phyloP scores from a whole-genome alignment of 148 eudicot species.

The Pouteria glomerata region DNA sequence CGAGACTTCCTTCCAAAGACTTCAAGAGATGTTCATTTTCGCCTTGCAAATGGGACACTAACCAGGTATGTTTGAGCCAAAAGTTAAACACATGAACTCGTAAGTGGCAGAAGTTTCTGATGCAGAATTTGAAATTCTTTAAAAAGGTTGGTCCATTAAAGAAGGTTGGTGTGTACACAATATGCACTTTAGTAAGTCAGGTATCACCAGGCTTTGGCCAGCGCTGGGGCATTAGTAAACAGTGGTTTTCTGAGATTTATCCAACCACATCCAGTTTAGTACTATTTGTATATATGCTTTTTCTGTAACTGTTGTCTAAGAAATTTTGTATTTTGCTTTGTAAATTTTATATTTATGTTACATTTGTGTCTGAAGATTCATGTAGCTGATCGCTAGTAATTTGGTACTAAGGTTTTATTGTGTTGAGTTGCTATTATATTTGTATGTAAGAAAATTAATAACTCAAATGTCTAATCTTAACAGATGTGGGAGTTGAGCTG shows the following conservation, averaged over 20 bases:
- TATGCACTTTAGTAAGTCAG: neutral
- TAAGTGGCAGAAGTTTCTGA: neutral
- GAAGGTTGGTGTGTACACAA: too few relatives aligned
- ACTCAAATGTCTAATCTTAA: neutral
- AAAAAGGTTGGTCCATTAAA: neutral
- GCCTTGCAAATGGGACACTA: slow-evolving; percentile 53
- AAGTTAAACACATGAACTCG: neutral
- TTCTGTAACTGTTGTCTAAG: neutral
- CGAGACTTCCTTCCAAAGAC: slow-evolving; percentile 62
- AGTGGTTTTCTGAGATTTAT: neutral
- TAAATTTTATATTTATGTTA: too few relatives aligned
- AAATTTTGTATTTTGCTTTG: neutral
- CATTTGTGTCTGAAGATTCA: too few relatives aligned
- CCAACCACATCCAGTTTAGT: neutral
- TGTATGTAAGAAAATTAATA: neutral
- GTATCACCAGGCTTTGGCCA: neutral
- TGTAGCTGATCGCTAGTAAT: too few relatives aligned
- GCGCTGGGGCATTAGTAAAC: neutral
- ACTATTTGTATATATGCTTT: neutral
- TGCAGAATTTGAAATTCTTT: neutral
- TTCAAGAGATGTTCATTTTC: slow-evolving; percentile 55
- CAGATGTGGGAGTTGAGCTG: slow-evolving; percentile 77
- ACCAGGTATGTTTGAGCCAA: slow-evolving; percentile 71
- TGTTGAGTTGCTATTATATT: neutral
- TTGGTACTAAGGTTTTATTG: too few relatives aligned